These are phyloP conservation scores for Nothophytophthora sp. DNA, from an alignment of 352 stramenopile genomes.

Conservation along the genomic window DNA sequence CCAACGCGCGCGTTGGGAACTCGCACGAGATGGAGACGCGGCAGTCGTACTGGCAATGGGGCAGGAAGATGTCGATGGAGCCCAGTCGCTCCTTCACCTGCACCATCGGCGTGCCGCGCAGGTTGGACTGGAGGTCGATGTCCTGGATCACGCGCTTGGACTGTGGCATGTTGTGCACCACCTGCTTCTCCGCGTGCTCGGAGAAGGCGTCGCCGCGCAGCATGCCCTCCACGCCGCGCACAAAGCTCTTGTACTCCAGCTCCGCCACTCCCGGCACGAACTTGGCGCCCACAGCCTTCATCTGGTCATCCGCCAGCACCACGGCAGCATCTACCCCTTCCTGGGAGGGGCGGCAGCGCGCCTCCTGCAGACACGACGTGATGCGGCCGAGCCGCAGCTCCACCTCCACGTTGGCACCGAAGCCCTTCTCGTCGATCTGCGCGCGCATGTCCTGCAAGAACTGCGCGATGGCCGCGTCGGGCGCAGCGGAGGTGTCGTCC, in stretches of 20 bases:
- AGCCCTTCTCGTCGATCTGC: slow-evolving; percentile 76
- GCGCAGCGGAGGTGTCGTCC: slow-evolving; percentile 62
- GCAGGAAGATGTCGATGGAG: slow-evolving; percentile 88
- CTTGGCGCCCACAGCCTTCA: slow-evolving; percentile 78
- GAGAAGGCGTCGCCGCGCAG: slow-evolving; percentile 69
- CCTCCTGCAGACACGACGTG: slow-evolving; percentile 73
- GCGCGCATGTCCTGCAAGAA: slow-evolving; percentile 83
- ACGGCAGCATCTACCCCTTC: slow-evolving; percentile 78
- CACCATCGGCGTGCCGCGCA: slow-evolving; percentile 45
- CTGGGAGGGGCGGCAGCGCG: slow-evolving; percentile 70
- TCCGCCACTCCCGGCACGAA: slow-evolving; percentile 78
- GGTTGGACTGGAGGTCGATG: slow-evolving; percentile 59
- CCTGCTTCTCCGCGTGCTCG: slow-evolving; percentile 79
- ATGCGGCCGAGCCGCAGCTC: slow-evolving; percentile 85
- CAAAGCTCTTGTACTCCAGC: slow-evolving; percentile 68
- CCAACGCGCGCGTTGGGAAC: slow-evolving; percentile 58
- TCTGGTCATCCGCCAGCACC: slow-evolving; percentile 69
- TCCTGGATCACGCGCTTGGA: slow-evolving; percentile 82
- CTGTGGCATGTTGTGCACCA: slow-evolving; percentile 77
- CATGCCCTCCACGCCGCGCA: slow-evolving; percentile 65
- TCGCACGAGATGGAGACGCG: slow-evolving; percentile 86
- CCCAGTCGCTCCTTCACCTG: slow-evolving; percentile 85
- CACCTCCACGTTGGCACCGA: slow-evolving; percentile 79
- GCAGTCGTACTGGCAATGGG: slow-evolving; percentile 84
- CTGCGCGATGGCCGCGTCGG: slow-evolving; percentile 76